Conservation (phyloP, 441 rosid genomes). For the Erodium texanum region DNA sequence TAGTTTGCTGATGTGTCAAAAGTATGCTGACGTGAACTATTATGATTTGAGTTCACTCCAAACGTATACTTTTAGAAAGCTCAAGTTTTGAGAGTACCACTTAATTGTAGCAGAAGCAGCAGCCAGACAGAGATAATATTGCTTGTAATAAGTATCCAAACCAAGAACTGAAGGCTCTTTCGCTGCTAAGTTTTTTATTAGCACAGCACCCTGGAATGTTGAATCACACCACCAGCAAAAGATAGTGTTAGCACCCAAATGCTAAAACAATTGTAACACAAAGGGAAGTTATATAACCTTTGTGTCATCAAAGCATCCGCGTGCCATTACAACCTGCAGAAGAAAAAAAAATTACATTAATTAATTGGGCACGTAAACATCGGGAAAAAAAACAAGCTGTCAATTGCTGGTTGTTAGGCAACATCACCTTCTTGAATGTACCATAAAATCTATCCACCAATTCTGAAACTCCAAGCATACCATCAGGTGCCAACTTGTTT, state of each 20-base stretch:
- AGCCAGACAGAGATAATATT: constrained; percentile 89
- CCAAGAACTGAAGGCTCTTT: constrained; percentile 90
- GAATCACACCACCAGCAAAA: constrained; percentile 18
- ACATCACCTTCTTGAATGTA: constrained; percentile 60
- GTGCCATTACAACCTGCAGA: constrained; percentile 71
- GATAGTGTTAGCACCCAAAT: constrained; percentile 18
- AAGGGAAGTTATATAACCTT: constrained; percentile 43
- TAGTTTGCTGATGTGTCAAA: background rate
- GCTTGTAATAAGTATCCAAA: constrained; percentile 87
- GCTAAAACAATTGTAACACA: constrained; percentile 1
- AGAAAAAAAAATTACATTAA: constrained; percentile 17
- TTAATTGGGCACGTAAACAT: constrained; percentile 12
- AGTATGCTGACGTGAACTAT: constrained; percentile 6
- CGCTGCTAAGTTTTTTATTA: constrained; percentile 74
- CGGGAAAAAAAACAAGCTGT: constrained; percentile 1
- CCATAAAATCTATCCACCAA: constrained; percentile 60
- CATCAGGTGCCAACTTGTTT: constrained; percentile 73
- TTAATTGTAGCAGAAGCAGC: constrained; percentile 87
- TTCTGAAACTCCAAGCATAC: constrained; percentile 88
- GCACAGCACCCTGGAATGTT: constrained; percentile 66
- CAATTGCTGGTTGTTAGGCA: constrained; percentile 11
- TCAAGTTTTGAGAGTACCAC: constrained; percentile 45
- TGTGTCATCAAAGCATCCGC: constrained; percentile 94
- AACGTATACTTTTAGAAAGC: constrained; percentile 9
- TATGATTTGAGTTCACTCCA: constrained; percentile 9